Percentiles rank a stretch among this genome's conserved stretches.
These are phyloP conservation scores for Coniella vitis DNA, from an alignment of 2,329 filamentous ascomycete genomes.

Conservation along the genomic window DNA sequence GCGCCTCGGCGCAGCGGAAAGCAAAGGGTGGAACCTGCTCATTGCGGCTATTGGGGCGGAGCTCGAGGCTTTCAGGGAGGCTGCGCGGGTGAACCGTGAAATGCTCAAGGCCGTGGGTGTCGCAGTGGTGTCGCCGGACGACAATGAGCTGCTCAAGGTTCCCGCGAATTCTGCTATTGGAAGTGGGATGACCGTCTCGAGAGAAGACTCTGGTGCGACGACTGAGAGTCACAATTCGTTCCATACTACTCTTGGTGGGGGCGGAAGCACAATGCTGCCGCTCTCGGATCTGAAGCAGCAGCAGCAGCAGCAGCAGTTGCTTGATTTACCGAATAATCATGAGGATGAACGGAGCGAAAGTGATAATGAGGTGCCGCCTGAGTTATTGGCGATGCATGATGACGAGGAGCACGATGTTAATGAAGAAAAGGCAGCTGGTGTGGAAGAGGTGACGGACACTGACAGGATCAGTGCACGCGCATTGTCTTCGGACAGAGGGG, in stretches of 20 bases:
- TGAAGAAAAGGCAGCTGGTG: too few relatives aligned
- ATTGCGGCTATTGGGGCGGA: slow-evolving; percentile 69
- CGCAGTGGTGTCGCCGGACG: slow-evolving; percentile 22
- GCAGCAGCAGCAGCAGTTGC: too few relatives aligned
- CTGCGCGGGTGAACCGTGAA: slow-evolving; percentile 23
- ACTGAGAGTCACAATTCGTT: slow-evolving; percentile 11
- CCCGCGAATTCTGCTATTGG: background rate
- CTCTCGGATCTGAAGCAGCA: too few relatives aligned
- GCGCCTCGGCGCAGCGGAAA: slow-evolving; percentile 48
- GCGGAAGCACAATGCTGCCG: slow-evolving; percentile 20
- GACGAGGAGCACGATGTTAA: too few relatives aligned
- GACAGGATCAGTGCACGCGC: too few relatives aligned
- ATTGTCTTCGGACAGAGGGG: background rate
- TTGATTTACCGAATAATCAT: slow-evolving; percentile 15
- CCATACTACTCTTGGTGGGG: slow-evolving; percentile 21
- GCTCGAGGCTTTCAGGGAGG: slow-evolving; percentile 28
- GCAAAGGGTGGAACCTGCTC: slow-evolving; percentile 64
- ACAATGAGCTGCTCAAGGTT: slow-evolving; percentile 11
- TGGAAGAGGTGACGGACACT: too few relatives aligned
- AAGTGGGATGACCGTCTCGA: slow-evolving; percentile 3
- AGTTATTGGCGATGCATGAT: too few relatives aligned
- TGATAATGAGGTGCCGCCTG: slow-evolving; percentile 41
- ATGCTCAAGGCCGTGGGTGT: slow-evolving; percentile 26
- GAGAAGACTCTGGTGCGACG: slow-evolving; percentile 6
- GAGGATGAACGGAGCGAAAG: slow-evolving; percentile 19